Conservation (phyloP, 2,329 filamentous ascomycete genomes). For the Teratosphaeria pseudoeucalypti region DNA sequence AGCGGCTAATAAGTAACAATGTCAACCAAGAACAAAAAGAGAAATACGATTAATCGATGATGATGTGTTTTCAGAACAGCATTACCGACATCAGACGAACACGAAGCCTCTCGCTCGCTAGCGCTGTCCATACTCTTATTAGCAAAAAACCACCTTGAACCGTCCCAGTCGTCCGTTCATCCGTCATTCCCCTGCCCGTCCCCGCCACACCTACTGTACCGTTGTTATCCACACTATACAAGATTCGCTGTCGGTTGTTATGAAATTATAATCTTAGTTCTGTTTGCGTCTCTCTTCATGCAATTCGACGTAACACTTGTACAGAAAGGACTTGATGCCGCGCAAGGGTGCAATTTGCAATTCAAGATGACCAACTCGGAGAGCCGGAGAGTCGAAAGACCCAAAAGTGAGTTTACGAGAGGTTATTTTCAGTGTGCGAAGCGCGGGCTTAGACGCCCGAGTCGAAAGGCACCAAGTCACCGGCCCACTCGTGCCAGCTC, state of each 20-base stretch:
- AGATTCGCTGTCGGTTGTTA: background rate
- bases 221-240: background rate
- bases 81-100: background rate
- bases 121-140: no score
- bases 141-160: background rate
- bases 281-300: background rate
- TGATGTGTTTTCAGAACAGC: background rate
- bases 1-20: background rate
- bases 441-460: conserved; percentile 25
- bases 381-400: background rate
- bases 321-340: background rate
- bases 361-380: background rate
- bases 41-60: background rate
- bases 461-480: conserved; percentile 27
- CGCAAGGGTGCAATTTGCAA: background rate
- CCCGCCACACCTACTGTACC: no score
- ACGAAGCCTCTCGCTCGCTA: background rate
- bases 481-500: conserved; percentile 21
- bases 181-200: no score
- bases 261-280: background rate
- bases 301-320: background rate
- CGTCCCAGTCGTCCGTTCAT: no score
- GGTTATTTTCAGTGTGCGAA: background rate
- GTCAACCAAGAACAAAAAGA: background rate
- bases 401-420: background rate